phyloP scores from a whole-genome alignment of 2,329 filamentous ascomycete genomes.

The Botrytis tulipae region DNA sequence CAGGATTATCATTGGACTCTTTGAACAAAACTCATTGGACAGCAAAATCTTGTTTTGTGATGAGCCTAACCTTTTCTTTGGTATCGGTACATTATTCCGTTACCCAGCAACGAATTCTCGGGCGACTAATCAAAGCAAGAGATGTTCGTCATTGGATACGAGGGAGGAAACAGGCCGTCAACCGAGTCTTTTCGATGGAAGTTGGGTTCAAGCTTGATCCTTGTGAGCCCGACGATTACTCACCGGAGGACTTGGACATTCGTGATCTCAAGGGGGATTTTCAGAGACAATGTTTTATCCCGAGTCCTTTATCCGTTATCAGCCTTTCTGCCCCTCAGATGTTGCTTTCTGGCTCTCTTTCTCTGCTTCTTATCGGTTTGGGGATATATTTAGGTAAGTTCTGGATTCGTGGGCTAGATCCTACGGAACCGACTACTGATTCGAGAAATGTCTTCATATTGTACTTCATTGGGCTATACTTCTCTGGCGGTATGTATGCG shows the following conservation, averaged over 20 bases:
- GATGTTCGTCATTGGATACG: constrained; percentile 5
- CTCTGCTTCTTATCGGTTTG: neutral
- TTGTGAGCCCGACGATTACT: neutral
- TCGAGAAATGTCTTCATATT: constrained; percentile 11
- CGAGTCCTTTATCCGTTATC: neutral
- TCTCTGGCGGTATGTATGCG: neutral
- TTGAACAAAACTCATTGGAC: neutral
- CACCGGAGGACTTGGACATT: neutral
- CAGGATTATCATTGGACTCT: neutral
- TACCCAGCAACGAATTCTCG: neutral
- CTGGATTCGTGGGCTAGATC: neutral
- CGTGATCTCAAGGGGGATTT: neutral
- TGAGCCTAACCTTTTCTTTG: neutral
- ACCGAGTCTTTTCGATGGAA: neutral
- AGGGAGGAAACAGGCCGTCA: neutral
- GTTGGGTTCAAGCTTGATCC: neutral
- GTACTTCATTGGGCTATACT: neutral
- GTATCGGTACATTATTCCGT: neutral
- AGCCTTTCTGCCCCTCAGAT: neutral
- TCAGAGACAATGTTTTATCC: neutral
- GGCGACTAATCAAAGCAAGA: neutral
- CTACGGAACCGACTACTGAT: neutral
- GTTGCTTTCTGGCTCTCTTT: neutral
- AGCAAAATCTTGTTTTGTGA: constrained; percentile 1
- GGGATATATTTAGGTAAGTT: neutral